Conservation (phyloP, 2,329 filamentous ascomycete genomes). For the Paecilomyces sp. region DNA sequence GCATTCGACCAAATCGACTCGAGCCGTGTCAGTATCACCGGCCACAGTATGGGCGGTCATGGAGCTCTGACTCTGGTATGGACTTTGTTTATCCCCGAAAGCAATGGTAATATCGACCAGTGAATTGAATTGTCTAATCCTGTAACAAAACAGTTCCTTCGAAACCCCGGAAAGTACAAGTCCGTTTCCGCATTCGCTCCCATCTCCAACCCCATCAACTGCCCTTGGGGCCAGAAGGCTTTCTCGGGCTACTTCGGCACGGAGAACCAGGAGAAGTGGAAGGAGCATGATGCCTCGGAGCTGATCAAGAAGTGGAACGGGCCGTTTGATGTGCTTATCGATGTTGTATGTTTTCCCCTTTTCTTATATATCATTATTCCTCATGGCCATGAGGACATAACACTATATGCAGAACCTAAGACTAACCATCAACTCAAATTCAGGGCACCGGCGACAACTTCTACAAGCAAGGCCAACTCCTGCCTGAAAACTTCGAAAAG, state of each 20-base stretch:
- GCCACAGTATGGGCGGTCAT: slow-evolving; percentile 96
- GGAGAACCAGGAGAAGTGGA: slow-evolving; percentile 65
- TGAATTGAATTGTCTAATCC: neutral
- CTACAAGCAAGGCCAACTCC: slow-evolving; percentile 85
- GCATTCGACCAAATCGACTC: slow-evolving; percentile 67
- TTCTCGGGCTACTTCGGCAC: slow-evolving; percentile 85
- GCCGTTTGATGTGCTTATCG: slow-evolving; percentile 71
- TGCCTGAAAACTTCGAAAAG: slow-evolving; percentile 85
- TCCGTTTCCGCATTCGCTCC: slow-evolving; percentile 86
- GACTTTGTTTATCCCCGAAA: neutral
- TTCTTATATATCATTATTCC: neutral
- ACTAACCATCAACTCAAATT: neutral
- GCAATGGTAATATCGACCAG: too few species aligned
- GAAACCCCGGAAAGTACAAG: slow-evolving; percentile 84
- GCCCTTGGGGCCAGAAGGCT: slow-evolving; percentile 93
- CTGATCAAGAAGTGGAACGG: slow-evolving; percentile 69
- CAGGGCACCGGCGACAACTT: slow-evolving; percentile 92
- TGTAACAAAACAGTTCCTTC: slow-evolving; percentile 56
- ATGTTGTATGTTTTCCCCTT: slow-evolving; percentile 58
- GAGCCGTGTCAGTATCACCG: slow-evolving; percentile 70
- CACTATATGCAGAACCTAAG: neutral
- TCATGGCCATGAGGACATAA: neutral
- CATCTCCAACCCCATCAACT: slow-evolving; percentile 76
- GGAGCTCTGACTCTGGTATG: slow-evolving; percentile 74
- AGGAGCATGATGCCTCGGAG: slow-evolving; percentile 86